Evolutionary conservation across 345 rosid genomes (phyloP).

Genomic region (Psidium guajava): DNA sequence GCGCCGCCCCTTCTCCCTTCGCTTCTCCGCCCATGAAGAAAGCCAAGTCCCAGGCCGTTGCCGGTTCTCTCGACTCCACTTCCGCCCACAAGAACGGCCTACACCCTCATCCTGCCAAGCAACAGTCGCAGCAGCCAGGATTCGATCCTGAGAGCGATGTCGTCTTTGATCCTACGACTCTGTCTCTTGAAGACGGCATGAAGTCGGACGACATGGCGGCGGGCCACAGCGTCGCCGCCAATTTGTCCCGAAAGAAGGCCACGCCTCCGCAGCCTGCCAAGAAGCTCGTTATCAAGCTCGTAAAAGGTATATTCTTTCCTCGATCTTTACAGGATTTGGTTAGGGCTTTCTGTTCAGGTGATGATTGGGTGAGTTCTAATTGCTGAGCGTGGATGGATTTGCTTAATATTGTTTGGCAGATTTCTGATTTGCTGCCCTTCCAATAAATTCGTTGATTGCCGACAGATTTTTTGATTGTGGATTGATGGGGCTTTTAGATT

Average conservation of each 20-base stretch:
- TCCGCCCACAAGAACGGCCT: slow-evolving; percentile 40
- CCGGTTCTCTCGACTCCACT: slow-evolving; percentile 33
- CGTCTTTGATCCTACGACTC: slow-evolving; percentile 30
- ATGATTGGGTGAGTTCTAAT: neutral
- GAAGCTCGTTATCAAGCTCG: slow-evolving; percentile 77
- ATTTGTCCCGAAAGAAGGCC: slow-evolving; percentile 81
- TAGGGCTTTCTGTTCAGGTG: neutral
- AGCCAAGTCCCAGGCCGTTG: slow-evolving; percentile 55
- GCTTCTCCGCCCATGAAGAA: slow-evolving; percentile 45
- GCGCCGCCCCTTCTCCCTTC: slow-evolving; percentile 6
- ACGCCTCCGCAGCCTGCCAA: slow-evolving; percentile 79
- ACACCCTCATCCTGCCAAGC: slow-evolving; percentile 13
- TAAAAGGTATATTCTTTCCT: slow-evolving; percentile 42
- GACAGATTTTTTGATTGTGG: neutral
- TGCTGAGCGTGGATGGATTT: neutral
- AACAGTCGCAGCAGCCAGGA: slow-evolving; percentile 10
- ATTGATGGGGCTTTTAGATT: neutral
- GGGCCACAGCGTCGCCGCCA: slow-evolving; percentile 36
- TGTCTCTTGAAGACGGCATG: slow-evolving; percentile 26
- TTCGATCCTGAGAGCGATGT: slow-evolving; percentile 17
- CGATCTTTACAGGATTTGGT: neutral
- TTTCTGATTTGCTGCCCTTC: neutral
- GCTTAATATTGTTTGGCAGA: neutral
- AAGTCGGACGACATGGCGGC: slow-evolving; percentile 24
- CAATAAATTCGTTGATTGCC: neutral